Evolutionary conservation across 1,284 basidiomycete genomes (phyloP).

Genomic region (Apiotrichum siamense): DNA sequence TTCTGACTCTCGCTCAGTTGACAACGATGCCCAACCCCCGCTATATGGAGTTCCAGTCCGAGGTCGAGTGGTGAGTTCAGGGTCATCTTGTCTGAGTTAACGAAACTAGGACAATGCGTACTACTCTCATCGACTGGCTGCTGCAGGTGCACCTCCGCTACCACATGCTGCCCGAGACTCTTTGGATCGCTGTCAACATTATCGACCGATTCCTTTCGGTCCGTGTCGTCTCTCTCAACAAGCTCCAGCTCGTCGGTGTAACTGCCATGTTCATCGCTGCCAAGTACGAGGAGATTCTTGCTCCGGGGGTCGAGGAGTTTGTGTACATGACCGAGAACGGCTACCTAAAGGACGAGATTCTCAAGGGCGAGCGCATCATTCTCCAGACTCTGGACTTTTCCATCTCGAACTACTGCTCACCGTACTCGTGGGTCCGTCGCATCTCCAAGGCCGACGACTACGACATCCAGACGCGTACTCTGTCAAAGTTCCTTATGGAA

Average conservation of each 20-base stretch:
- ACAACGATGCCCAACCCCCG: conserved; percentile 84
- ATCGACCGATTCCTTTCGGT: conserved; percentile 60
- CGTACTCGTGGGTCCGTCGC: conserved; percentile 97
- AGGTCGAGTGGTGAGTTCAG: conserved; percentile 73
- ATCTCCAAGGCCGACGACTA: conserved; percentile 99
- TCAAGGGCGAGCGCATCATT: conserved; percentile 96
- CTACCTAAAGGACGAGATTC: conserved; percentile 88
- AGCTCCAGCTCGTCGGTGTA: conserved; percentile 60
- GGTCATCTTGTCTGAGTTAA: not conserved
- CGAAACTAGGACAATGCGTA: conserved; percentile 51
- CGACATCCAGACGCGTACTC: conserved; percentile 92
- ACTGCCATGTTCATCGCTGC: conserved; percentile 62
- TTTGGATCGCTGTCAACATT: conserved; percentile 63
- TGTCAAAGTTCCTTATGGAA: conserved; percentile 97
- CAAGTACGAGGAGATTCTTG: conserved; percentile 63
- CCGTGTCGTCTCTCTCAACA: conserved; percentile 57
- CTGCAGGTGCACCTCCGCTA: conserved; percentile 60
- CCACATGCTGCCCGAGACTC: conserved; percentile 62
- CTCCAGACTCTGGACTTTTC: conserved; percentile 86
- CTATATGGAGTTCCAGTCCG: conserved; percentile 91
- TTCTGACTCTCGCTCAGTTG: conserved; percentile 52
- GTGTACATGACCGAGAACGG: conserved; percentile 96
- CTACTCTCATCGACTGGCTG: conserved; percentile 56
- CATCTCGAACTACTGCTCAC: conserved; percentile 95
- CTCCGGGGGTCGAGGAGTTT: conserved; percentile 88